Evolutionary conservation across 345 rosid genomes (phyloP), one percentile per base, ranked within the genome.

Genomic region (Xanthoceras sorbifolium): DNA sequence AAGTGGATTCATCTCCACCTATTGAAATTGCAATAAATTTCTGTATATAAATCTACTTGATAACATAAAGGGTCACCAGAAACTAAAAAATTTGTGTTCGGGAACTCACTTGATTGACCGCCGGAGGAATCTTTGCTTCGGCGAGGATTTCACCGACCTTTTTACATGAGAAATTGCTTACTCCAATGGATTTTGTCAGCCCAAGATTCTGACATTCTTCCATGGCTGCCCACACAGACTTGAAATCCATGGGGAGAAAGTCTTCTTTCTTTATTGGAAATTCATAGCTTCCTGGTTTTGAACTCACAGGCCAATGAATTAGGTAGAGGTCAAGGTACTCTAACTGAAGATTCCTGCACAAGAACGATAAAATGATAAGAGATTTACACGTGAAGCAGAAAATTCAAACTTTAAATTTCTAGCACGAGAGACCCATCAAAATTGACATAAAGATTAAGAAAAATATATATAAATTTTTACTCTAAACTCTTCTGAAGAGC

Each of bases 1-100:
- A 8, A 88, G 69, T 63, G 98, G 98, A 87, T 89, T 91, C 69
- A 92, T 61, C 84, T 95, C 98, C 83, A 95, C 97, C 98, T 90
- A 81, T 74, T 61, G 55, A 77, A 14, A 50, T 52, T 28, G 54
- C 40, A 65, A 67, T 3, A 48, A 28, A 38, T 5, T 52, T 57
- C 46, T 54, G 25, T 23, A 59, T 66, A 2, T 23, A n/a, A 48
- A 48, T 36, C 62, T 23, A 22, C n/a, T 55, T 42, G 20, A 25
- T 44, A 70, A 11, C 60, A 34, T 38, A 66, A 14, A 17, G 15
- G 54, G 23, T 55, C 38, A 55, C 50, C 4, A 34, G 38, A 48
- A 67, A 54, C 26, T 31, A 17, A 28, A 1, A n/a, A n/a, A n/a
- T n/a, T n/a, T 68, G 9, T 22, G 15, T 59, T 38, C 1, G 28